A percentile compares a stretch with the other conserved stretches of the same genome.
phyloP scores from a whole-genome alignment of 352 stramenopile genomes.

The Globisporangium alternatum region DNA sequence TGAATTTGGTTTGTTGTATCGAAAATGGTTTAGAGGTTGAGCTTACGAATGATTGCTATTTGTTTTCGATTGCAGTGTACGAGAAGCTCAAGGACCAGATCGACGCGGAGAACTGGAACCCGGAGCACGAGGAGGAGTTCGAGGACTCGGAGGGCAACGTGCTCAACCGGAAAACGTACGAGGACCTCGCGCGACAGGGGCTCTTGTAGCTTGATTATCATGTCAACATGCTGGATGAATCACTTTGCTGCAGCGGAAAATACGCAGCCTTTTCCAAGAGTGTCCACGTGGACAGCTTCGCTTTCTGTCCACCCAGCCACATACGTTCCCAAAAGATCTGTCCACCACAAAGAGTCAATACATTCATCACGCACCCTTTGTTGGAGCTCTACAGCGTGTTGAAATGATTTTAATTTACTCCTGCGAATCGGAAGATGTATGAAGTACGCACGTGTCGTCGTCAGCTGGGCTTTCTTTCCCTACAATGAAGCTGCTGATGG shows the following conservation, averaged over 20 bases:
- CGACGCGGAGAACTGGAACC: conserved; percentile 92
- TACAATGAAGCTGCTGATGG: background rate
- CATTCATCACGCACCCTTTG: background rate
- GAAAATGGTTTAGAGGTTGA: conserved; percentile 1
- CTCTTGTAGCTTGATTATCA: conserved; percentile 72
- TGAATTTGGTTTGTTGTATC: conserved; percentile 6
- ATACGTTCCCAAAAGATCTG: background rate
- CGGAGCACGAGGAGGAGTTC: conserved; percentile 96
- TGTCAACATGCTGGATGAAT: background rate
- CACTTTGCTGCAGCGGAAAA: background rate
- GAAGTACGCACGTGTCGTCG: background rate
- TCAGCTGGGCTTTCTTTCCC: background rate
- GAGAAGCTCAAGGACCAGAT: conserved; percentile 94
- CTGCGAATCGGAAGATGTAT: background rate
- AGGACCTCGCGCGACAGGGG: conserved; percentile 97
- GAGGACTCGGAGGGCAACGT: conserved; percentile 99
- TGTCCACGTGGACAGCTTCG: background rate
- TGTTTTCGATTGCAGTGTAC: conserved; percentile 82
- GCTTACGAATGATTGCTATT: background rate
- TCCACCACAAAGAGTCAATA: background rate
- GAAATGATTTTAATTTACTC: conserved; percentile 7
- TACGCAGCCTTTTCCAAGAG: background rate
- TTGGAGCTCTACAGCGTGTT: background rate
- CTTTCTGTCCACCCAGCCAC: background rate
- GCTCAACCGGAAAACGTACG: conserved; percentile 96